A percentile compares a stretch with the other conserved stretches of the same genome.
Evolutionary conservation across 2,329 filamentous ascomycete species (phyloP).

Genomic region (Drechslerella coelobrocha): DNA sequence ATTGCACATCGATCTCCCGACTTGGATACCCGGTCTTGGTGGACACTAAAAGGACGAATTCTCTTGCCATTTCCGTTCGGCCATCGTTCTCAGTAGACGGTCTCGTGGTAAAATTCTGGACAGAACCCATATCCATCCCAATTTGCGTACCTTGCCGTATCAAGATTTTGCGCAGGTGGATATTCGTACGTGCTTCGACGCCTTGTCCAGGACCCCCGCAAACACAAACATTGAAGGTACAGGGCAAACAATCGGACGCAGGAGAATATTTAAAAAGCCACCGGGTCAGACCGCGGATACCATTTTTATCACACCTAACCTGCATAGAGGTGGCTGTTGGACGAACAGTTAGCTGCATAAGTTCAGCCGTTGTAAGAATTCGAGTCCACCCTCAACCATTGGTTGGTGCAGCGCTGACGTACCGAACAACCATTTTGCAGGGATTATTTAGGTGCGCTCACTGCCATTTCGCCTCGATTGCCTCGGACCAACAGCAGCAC

Average conservation of each 20-base stretch:
- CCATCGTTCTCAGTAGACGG: not conserved
- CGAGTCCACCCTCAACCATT: conserved; percentile 25
- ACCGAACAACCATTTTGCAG: conserved; percentile 49
- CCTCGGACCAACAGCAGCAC: conserved; percentile 27
- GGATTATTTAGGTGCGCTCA: conserved; percentile 41
- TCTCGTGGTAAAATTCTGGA: conserved; percentile 15
- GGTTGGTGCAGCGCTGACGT: conserved; percentile 25
- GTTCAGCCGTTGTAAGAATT: conserved; percentile 48
- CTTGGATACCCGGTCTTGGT: conserved; percentile 26
- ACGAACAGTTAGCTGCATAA: conserved; percentile 47
- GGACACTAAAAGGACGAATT: conserved; percentile 8
- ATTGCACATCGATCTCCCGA: conserved; percentile 27
- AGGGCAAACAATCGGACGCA: conserved; percentile 12
- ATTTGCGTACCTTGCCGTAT: conserved; percentile 36
- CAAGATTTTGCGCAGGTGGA: conserved; percentile 30
- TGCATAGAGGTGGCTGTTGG: conserved; percentile 41
- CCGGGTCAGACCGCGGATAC: conserved; percentile 22
- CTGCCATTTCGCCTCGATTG: conserved; percentile 13
- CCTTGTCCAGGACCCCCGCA: conserved; percentile 34
- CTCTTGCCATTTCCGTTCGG: conserved; percentile 15
- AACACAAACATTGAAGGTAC: conserved; percentile 11
- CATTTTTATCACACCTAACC: conserved; percentile 39
- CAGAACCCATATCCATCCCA: conserved; percentile 9
- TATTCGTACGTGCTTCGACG: conserved; percentile 19
- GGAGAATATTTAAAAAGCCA: conserved; percentile 10